Percentiles rank a stretch among this genome's conserved stretches.
These are phyloP conservation scores for Micractinium conductrix DNA, from an alignment of 139 green algal genomes.

Conservation along the genomic window DNA sequence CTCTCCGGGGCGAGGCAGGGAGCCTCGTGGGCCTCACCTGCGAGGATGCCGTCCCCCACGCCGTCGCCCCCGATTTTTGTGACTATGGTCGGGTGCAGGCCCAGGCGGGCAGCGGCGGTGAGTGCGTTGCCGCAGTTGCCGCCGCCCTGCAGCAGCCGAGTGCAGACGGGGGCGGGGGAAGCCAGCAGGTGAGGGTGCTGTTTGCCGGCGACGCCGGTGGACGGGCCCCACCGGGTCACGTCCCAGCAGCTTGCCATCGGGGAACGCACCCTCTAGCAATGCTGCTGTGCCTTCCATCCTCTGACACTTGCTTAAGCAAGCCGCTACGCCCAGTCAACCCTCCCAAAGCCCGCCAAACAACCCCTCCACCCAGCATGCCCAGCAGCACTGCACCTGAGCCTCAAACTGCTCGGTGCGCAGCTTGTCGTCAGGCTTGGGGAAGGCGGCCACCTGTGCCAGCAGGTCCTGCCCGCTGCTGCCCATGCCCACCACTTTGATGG, in stretches of 20 bases:
- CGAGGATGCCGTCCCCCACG: constrained; percentile 84
- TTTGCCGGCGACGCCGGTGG: no score
- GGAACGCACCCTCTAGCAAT: background rate
- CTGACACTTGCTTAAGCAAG: no score
- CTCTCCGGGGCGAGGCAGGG: no score
- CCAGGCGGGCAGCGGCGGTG: constrained; percentile 89
- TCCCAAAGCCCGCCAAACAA: background rate
- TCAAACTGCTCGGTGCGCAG: constrained; percentile 87
- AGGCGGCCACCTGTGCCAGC: constrained; percentile 84
- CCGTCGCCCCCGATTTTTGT: constrained; percentile 89
- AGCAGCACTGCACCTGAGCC: constrained; percentile 42
- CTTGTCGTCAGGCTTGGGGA: constrained; percentile 91
- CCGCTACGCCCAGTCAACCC: no score
- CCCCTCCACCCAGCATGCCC: no score
- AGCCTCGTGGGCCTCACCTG: no score
- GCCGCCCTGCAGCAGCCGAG: constrained; percentile 77
- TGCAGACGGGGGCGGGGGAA: background rate
- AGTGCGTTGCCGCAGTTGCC: constrained; percentile 96
- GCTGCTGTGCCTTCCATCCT: no score
- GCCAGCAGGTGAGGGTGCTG: no score
- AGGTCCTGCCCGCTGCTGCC: constrained; percentile 91
- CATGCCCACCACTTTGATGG: constrained; percentile 77
- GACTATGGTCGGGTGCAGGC: constrained; percentile 75
- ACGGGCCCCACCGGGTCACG: no score
- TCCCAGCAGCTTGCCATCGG: no score